Base-by-base conservation (phyloP, 179 eudicot species). In the Spinacia oleracea region DNA sequence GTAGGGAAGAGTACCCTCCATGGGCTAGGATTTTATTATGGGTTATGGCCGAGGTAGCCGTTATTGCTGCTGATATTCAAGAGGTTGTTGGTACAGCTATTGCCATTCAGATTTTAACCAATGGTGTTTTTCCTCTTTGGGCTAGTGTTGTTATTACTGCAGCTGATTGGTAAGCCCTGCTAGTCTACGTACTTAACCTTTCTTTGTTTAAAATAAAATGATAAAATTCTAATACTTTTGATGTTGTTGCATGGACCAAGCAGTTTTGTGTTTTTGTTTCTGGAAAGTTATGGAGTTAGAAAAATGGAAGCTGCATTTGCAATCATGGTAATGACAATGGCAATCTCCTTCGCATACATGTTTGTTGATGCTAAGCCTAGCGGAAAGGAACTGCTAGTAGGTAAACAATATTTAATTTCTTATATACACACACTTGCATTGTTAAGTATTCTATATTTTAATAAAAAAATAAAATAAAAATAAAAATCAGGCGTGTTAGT, bases 31-130 rank as follows among this genome's bases (percentile, higher is more conserved):
- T 87, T 50, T 64, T 87, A 81, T 67, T 96, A 46, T 96, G 99
- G 99, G 77, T 85, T 32, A 93, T 96, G 99, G 93, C 97, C 4
- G 99, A 96, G 85, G 62, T 96, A 21, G 98, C 98, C 2, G 88
- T 95, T 27, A 90, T 95, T 70, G 97, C 95, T 7, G 87, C 97
- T 0, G 98, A 95, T 87, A 93, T 95, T 32, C 99, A 96, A 78
- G 99, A 96, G 74, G 99, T 96, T 3, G 94, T 96, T 72, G 99
- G 99, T 9, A 96, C 96, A 67, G 99, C 99, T 16, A 93, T 93
- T 83, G 99, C 99, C 12, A 87, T 96, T 32, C 90, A 91, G 81
- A 90, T 96, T 76, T 79, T 96, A 69, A 93, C 89, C 48, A 85
- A 86, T 77, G 97, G 96, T 5, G 72, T 89, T 72, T 77, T 96